Base-by-base conservation (phyloP, 2,329 filamentous ascomycete species). In the Phaeosphaeria sp. region DNA sequence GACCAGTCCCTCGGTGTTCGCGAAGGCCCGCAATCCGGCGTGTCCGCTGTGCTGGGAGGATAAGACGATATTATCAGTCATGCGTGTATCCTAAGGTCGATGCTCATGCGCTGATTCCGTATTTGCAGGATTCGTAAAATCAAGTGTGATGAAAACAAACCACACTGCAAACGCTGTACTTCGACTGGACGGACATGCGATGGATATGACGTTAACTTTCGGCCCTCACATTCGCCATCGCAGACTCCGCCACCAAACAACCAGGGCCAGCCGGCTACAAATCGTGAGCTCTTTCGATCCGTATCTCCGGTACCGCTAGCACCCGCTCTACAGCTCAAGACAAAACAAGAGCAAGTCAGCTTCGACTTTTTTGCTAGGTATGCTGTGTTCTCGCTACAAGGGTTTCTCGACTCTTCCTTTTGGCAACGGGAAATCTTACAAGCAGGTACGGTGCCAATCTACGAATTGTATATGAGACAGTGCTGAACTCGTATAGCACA, bases 71-170 rank as follows among this genome's bases (percentile, higher is more conserved):
- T 13, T 15, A 9, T 15, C 25, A 2, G 44, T 25, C 44, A 20
- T 27, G 18, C 25, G 39, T n/a, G 30, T 5, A 25, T 25, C n/a
- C n/a, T n/a, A n/a, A n/a, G n/a, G n/a, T n/a, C 21, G 21, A 20
- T 46, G 15, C 21, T 18, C 42, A n/a, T 51, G 27, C 25, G 47
- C 52, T 62, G 25, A 62, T 44, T 2, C 46, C 11, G 21, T 15
- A 36, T 13, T 11, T 36, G 13, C 50, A 76, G 73, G 48, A 72
- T 75, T 43, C 71, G 72, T 25, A 65, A 62, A 54, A 62, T 76
- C 15, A 76, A 75, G 58, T 76, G 73, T 55, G 73, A 73, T 57
- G 72, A 76, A 46, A 64, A 65, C 43, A 75, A 72, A 52, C 73
- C 71, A 4, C 44, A 59, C 43, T 76, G 73, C 53, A 60, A 62